phyloP scores from a whole-genome alignment of 163 green algal genomes.

The Smithsoniella earleae region DNA sequence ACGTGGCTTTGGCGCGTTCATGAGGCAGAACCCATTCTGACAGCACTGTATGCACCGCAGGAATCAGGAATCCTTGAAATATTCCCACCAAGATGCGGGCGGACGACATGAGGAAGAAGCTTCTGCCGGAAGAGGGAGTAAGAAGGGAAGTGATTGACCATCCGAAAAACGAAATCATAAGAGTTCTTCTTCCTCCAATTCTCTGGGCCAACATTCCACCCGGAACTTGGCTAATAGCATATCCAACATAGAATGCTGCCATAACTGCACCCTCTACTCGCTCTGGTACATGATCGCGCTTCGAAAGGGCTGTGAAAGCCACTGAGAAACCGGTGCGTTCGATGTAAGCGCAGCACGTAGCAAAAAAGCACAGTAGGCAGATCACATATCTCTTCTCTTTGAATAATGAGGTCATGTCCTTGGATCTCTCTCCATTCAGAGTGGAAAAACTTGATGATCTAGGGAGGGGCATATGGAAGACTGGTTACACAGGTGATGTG shows the following conservation, averaged over 20 bases:
- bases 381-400: slow-evolving; percentile 57
- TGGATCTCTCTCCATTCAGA: too few relatives aligned
- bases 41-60: slow-evolving; percentile 84
- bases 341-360: slow-evolving; percentile 79
- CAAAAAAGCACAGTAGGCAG: slow-evolving; percentile 67
- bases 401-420: too few relatives aligned
- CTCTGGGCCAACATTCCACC: slow-evolving; percentile 74
- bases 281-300: slow-evolving; percentile 54
- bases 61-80: slow-evolving; percentile 87
- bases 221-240: slow-evolving; percentile 75
- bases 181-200: slow-evolving; percentile 68
- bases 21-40: slow-evolving; percentile 81
- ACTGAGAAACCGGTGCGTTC: slow-evolving; percentile 94
- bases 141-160: slow-evolving; percentile 72
- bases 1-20: slow-evolving; percentile 74
- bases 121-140: slow-evolving; percentile 57
- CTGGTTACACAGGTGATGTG: too few relatives aligned
- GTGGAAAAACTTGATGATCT: too few relatives aligned
- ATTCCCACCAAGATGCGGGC: slow-evolving; percentile 72
- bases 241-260: slow-evolving; percentile 93
- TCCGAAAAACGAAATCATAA: slow-evolving; percentile 68
- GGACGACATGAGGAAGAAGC: slow-evolving; percentile 39
- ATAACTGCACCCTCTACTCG: slow-evolving; percentile 79
- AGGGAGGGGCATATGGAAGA: too few relatives aligned
- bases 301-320: slow-evolving; percentile 79